Evolutionary conservation across 176 grass and related monocot genomes (phyloP), one percentile per base, ranked within the genome.

Genomic region (Juncus effusus): DNA sequence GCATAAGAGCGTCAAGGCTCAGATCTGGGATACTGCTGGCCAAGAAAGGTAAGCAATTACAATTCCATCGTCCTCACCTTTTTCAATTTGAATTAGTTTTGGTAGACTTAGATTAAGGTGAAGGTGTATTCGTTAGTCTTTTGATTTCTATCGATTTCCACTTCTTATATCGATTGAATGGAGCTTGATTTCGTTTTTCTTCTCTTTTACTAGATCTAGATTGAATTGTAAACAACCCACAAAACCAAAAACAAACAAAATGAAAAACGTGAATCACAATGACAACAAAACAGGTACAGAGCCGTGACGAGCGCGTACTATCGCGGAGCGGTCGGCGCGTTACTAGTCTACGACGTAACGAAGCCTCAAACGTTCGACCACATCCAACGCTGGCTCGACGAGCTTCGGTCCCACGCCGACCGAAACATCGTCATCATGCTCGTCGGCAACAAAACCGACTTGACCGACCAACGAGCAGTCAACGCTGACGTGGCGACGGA

Each of bases 11-110:
- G 79, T 96, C 84, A 96, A 96, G 82, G 87, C 92, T 28, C 92
- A 91, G 92, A 96, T 96, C 82, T 96, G 92, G 92, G 87, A 91
- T 78, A 96, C 91, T 15, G 91, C 91, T 4, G 87, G 91, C 15
- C 87, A 96, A 64, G 85, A 94, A 67, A 79, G 60, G 67, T 79
- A 57, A 16, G 8, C 35, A 56, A 28, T 28, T 28, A 28, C 19
- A 28, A 28, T 16, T 47, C 44, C 44, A 6, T 47, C 44, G 9
- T 47, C 44, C 44, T 47, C 44, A 6, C 44, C 44, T 47, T 47
- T 6, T 47, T 3, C 9, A 10, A 54, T 69, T 69, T 69, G 5
- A 38, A 54, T 67, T 68, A 13, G 63, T 2, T 37, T 36, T 68
- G 19, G 16, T 68, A 35, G 13, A 35, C 10, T 51, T 52, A 10